Evolutionary conservation across 2,329 filamentous ascomycete genomes (phyloP).

Genomic region (Botrytis aclada): DNA sequence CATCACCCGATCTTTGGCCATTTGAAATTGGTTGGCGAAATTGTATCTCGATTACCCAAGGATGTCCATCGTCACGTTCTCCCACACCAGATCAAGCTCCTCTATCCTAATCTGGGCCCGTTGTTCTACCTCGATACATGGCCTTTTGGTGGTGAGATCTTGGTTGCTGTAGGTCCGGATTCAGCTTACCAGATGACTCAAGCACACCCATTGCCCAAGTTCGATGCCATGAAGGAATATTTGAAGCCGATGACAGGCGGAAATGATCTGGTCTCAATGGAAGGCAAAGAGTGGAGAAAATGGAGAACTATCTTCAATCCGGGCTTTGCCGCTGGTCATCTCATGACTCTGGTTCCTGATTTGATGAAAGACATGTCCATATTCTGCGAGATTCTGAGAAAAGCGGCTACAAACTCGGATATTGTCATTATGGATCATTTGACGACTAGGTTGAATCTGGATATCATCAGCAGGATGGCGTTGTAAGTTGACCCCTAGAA

Average conservation of each 20-base stretch:
- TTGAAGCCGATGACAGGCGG: not conserved
- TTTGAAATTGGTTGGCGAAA: not conserved
- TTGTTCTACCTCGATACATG: not conserved
- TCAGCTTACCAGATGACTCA: not conserved
- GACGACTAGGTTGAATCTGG: not conserved
- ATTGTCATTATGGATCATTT: not conserved
- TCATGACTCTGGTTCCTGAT: slow-evolving; percentile 4
- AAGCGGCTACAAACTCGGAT: not conserved
- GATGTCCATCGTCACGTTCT: not conserved
- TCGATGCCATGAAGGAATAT: not conserved
- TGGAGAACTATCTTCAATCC: slow-evolving; percentile 1
- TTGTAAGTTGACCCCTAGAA: not conserved
- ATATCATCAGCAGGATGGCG: not conserved
- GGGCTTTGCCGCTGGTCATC: not conserved
- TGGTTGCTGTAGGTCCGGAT: not conserved
- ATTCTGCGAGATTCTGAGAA: not conserved
- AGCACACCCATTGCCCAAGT: not conserved
- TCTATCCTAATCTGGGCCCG: not conserved
- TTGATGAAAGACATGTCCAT: not conserved
- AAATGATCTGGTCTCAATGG: not conserved
- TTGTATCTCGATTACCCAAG: not conserved
- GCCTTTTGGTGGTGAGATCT: not conserved
- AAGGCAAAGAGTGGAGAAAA: not conserved
- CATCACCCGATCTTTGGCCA: not conserved
- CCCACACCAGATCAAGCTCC: not conserved